Conservation (phyloP, 2,329 filamentous ascomycete species). For the Escovopsis sp. region DNA sequence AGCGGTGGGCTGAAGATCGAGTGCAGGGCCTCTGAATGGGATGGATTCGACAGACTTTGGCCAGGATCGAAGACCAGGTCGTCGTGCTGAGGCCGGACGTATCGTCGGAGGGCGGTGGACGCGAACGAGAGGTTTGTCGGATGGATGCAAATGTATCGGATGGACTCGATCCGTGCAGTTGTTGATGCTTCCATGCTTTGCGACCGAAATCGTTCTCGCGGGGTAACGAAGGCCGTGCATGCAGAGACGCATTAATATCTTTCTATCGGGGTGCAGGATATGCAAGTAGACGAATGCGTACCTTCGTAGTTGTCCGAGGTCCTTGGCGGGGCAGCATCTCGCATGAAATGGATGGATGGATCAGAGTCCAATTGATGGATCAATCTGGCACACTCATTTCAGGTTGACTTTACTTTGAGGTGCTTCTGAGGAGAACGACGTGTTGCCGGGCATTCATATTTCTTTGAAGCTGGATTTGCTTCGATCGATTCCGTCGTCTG, state of each 20-base stretch:
- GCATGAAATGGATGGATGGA: not conserved
- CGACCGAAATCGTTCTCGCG: slow-evolving; percentile 4
- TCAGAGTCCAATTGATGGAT: not conserved
- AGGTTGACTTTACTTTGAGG: not conserved
- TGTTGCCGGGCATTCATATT: not conserved
- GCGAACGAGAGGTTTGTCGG: not conserved
- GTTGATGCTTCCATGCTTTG: not conserved
- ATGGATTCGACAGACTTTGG: not conserved
- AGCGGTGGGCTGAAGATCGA: not conserved
- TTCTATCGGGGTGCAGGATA: slow-evolving; percentile 6
- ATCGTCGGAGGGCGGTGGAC: slow-evolving; percentile 1
- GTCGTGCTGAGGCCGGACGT: not conserved
- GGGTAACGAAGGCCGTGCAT: slow-evolving; percentile 3
- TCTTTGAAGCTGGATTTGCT: not conserved
- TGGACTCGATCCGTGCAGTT: slow-evolving; percentile 1
- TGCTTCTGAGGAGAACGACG: no score
- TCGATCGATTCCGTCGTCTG: not conserved
- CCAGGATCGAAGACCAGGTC: not conserved
- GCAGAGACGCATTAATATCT: slow-evolving; percentile 1
- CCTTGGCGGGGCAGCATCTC: slow-evolving; percentile 5
- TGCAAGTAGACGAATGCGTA: no score
- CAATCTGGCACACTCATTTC: not conserved
- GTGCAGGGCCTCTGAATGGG: not conserved
- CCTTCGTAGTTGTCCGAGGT: not conserved
- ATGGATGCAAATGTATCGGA: not conserved